Evolutionary conservation across 371 early-diverging fungal species (phyloP).

Genomic region (Rhizopus stolonifer): DNA sequence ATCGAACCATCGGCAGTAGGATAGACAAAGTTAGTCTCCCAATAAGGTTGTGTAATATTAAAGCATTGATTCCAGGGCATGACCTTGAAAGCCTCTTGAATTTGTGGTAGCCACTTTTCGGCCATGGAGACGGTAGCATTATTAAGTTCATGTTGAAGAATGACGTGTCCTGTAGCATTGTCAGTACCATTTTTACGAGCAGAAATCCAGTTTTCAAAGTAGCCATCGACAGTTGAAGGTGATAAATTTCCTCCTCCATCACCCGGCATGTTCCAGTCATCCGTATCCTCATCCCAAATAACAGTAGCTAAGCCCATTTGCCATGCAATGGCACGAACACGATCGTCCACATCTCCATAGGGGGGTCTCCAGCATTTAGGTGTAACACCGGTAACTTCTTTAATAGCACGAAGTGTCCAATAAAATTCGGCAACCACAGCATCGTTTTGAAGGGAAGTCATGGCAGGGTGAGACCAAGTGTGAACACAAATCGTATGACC

Average conservation of each 20-base stretch:
- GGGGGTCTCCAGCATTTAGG: slow-evolving; percentile 62
- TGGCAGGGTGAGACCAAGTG: slow-evolving; percentile 60
- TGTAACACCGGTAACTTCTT: slow-evolving; percentile 53
- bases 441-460: slow-evolving; percentile 55
- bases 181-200: slow-evolving; percentile 39
- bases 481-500: slow-evolving; percentile 43
- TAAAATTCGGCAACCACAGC: slow-evolving; percentile 59
- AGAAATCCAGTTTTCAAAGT: slow-evolving; percentile 42
- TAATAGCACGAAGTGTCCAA: slow-evolving; percentile 52
- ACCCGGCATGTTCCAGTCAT: slow-evolving; percentile 42
- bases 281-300: slow-evolving; percentile 38
- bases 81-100: slow-evolving; percentile 42
- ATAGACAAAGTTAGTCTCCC: slow-evolving; percentile 44
- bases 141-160: slow-evolving; percentile 54
- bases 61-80: slow-evolving; percentile 52
- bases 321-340: slow-evolving; percentile 54
- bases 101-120: slow-evolving; percentile 45
- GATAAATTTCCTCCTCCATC: slow-evolving; percentile 40
- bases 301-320: slow-evolving; percentile 50
- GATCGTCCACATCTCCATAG: slow-evolving; percentile 57
- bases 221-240: slow-evolving; percentile 34
- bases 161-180: slow-evolving; percentile 38
- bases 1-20: slow-evolving; percentile 23
- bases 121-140: slow-evolving; percentile 46
- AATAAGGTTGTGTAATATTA: slow-evolving; percentile 51